Evolutionary conservation across 108 stramenopile genomes (phyloP), one percentile per base, ranked within the genome.

Genomic region (Mayamaea pseudoterrestris): DNA sequence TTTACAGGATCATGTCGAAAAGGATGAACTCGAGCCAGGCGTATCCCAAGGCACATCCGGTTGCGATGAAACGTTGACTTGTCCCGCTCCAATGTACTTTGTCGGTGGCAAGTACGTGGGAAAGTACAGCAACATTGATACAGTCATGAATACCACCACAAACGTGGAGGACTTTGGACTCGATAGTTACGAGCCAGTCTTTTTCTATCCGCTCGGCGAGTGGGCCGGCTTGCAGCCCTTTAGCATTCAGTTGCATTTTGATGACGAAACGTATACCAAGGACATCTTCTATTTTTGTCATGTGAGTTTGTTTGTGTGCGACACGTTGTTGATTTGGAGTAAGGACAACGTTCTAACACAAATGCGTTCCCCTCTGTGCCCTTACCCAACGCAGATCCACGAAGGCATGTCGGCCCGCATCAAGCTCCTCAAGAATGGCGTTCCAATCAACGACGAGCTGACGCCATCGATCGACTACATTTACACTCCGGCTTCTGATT

Each of bases 261-360:
- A 63, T 18, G 60, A 61, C 51, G 60, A 18, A 11, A 56, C 57
- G 29, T 70, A 52, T 40, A 47, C 47, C 4, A 36, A 74, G 52
- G 93, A 94, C 55, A 75, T 94, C 25, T 94, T 94, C 49, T 90
- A 90, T 62, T 94, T 91, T 50, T 94, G 93, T 58, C 93, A 94
- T 55, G 78, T 80, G 54, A 57, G 74, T 70, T 34, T 21, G 11
- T 7, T 16, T 8, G 32, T 34, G 11, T 11, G 11, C 8, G 32
- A 11, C 12, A 12, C 32, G 11, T 12, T 34, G 32, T 34, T 12
- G 8, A 12, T 8, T 8, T 11, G 32, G 32, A 34, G 12, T 34
- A 34, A 11, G 11, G 32, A 7, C 5, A 5, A 23, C 7, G 16
- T 42, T 44, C 5, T 47, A 5, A 12, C 21, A n/a, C 44, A 8